Base-by-base conservation (phyloP, 108 stramenopile genomes). In the Nitzschia inconspicua region DNA sequence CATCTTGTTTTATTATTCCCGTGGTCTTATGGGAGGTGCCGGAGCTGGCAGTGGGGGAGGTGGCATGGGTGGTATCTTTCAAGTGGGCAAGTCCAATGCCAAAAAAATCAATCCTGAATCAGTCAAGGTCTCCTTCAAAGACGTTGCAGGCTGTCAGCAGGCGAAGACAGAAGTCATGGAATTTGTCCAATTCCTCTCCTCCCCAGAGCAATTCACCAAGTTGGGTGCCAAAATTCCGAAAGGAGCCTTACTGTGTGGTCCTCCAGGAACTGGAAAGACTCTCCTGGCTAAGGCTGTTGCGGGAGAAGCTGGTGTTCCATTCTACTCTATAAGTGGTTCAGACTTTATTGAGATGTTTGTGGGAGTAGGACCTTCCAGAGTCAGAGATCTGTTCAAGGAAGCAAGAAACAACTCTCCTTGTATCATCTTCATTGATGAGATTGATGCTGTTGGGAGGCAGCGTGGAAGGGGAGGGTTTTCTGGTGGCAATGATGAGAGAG, bases 81-180 rank as follows among this genome's bases (percentile, higher is more conserved):
- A 75, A 67, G 35, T 88, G 82, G 96, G 96, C 16, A 92, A 92
- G 72, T 72, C 74, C 65, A 93, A 81, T 58, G 91, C 92, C 23
- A 86, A 92, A 60, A 90, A 93, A 59, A 86, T 90, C 52, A 88
- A 81, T 52, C 85, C 77, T 56, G 91, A 84, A 75, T 79, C 83
- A 58, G 93, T 96, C 27, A 80, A 60, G 34, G 81, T 95, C 7
- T 89, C 78, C 16, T 99, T 97, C 68, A 80, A 78, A 62, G 95
- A 97, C 76, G 98, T 99, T n/a, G 98, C 98, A 5, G 98, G 98
- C n/a, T 93, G 92, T 68, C 80, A 97, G 48, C 93, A 95, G 83
- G 97, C 98, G 26, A 99, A 99, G 85, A 72, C 70, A 67, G 98
- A 99, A 80, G 83, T 99, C 50, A 96, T 97, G 96, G 98, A 99